Evolutionary conservation across 345 rosid species (phyloP), one percentile per base, ranked within the genome.

Genomic region (Kandelia obovata): DNA sequence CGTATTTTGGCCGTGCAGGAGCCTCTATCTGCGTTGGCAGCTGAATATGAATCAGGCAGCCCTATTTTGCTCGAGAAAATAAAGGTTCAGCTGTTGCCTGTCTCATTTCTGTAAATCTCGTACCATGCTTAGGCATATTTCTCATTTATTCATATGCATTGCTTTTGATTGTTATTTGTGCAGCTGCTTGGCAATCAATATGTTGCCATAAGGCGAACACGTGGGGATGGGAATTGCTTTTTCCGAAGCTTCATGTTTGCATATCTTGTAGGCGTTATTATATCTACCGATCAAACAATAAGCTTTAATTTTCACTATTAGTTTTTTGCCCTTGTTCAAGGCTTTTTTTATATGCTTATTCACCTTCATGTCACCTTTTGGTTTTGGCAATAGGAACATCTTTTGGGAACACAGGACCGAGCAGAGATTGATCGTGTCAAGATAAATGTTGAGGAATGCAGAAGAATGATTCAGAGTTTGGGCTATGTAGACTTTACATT

Each of bases 221-320:
- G 95, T 30, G 99, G 99, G 6, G 99, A 96, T 84, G 99, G 99
- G 52, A 96, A 96, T 71, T 96, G 99, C 85, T 96, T 96, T 77
- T 96, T 96, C 75, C 89, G 97, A 19, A 82, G 98, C 77, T 92
- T 95, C 75, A 92, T 92, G 99, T 92, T 92, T 74, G 81, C 98
- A 1, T 96, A 96, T 81, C 98, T 96, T 70, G 98, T 92, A 90
- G 70, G 90, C 73, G 61, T 30, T 69, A 28, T 8, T 23, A 3
- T 55, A 4, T 39, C 17, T 27, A 6, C 7, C 19, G 13, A 56
- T 56, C 59, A 25, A 56, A 10, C 30, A 21, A 23, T 8, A 56
- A 8, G 28, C 26, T 25, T 56, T 3, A 3, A 27, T 25, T 56
- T 56, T 23, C 28, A 25, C 1, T 25, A 0, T 25, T 5, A 21